These are phyloP conservation scores for Botryotinia convoluta DNA, from an alignment of 2,329 filamentous ascomycete genomes.

Conservation along the genomic window DNA sequence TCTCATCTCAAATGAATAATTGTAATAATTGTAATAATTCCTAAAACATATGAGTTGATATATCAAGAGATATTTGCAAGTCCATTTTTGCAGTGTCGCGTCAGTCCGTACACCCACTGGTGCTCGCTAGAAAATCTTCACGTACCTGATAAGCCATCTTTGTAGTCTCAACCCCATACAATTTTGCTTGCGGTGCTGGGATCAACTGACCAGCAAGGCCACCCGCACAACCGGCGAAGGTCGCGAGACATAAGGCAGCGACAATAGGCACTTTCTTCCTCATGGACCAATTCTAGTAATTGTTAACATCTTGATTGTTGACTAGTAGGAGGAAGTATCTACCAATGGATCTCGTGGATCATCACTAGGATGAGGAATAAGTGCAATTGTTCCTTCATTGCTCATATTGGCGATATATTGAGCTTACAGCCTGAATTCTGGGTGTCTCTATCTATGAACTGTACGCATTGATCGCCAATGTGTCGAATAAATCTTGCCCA, in stretches of 20 bases:
- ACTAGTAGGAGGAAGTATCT: neutral
- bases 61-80: too few species aligned
- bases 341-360: constrained; percentile 48
- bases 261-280: constrained; percentile 24
- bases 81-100: too few species aligned
- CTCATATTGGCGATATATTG: neutral
- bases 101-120: too few species aligned
- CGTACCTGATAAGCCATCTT: constrained; percentile 26
- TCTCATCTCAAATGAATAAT: too few species aligned
- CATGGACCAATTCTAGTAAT: constrained; percentile 38
- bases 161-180: constrained; percentile 22
- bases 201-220: constrained; percentile 23
- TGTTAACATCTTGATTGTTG: neutral
- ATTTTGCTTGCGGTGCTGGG: constrained; percentile 20
- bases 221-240: constrained; percentile 22
- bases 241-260: constrained; percentile 22
- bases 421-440: neutral
- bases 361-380: constrained; percentile 45
- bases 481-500: neutral
- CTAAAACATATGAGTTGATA: too few species aligned
- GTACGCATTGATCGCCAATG: neutral
- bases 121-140: neutral
- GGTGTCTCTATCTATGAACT: neutral
- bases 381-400: constrained; percentile 11
- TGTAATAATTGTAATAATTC: too few species aligned